Evolutionary conservation across 768 basidiomycete genomes (phyloP), one percentile per base, ranked within the genome.

Genomic region (Mycena latifolia): DNA sequence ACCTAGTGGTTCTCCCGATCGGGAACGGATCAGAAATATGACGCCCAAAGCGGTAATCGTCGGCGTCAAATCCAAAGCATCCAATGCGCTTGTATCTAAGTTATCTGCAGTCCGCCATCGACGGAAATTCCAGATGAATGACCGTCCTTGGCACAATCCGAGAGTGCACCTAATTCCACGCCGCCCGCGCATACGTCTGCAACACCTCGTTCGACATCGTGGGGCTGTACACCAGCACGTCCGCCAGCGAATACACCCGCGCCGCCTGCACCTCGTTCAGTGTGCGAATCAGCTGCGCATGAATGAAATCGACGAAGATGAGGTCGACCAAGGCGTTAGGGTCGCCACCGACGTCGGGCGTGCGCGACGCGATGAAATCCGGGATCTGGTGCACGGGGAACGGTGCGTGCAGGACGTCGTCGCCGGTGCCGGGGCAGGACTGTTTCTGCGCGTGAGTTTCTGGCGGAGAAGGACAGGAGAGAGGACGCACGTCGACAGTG

Each of bases 241-340:
- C 69, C 41, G 22, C 52, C n/a, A 43, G 18, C 54, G 81, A 77
- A 64, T 82, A 88, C 15, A 69, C 77, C 68, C 72, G 75, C 29
- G 60, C 68, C 17, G 31, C 78, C 75, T 86, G 82, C 18, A 84
- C 71, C 4, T 29, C 37, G 59, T 89, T 89, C 52, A 88, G 63
- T 28, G 82, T 79, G 4, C 57, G 15, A 60, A 86, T 67, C 35
- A 86, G 70, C 60, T 80, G 71, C 35, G 64, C 67, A 67, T 77
- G 71, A 71, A 89, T 83, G 72, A 88, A 89, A 72, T 83, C 72
- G 60, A 84, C 77, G 71, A 89, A 89, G 46, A 89, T 82, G 27
- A 89, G 79, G 66, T 89, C 89, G 67, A 89, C 74, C 14, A 12
- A 4, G 14, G 48, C 33, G 3, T 67, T 69, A 0, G 79, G 77